phyloP scores from a whole-genome alignment of 1,284 basidiomycete genomes.

The Calocybe gambosa region DNA sequence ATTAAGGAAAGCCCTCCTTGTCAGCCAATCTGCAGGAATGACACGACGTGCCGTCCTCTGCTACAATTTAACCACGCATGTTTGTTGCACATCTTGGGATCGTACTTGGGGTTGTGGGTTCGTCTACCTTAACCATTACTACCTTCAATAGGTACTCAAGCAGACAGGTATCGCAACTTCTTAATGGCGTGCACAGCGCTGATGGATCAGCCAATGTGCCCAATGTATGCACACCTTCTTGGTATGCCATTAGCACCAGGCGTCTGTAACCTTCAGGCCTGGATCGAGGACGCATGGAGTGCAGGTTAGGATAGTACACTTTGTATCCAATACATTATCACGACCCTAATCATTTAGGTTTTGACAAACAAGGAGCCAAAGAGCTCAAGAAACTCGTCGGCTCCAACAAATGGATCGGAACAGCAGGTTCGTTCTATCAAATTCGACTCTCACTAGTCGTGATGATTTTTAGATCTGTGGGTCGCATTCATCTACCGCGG shows the following conservation, averaged over 20 bases:
- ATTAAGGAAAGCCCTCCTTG: slow-evolving; percentile 50
- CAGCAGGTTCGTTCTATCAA: slow-evolving; percentile 46
- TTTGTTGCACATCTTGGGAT: slow-evolving; percentile 54
- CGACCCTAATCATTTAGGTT: slow-evolving; percentile 46
- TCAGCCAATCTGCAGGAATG: slow-evolving; percentile 42
- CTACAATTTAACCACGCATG: slow-evolving; percentile 54
- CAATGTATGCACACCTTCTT: slow-evolving; percentile 55
- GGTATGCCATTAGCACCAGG: slow-evolving; percentile 54
- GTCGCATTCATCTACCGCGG: slow-evolving; percentile 67
- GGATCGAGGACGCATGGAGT: slow-evolving; percentile 79
- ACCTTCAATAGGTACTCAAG: neutral
- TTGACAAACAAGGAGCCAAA: slow-evolving; percentile 60
- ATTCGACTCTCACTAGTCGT: slow-evolving; percentile 10
- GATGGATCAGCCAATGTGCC: slow-evolving; percentile 56
- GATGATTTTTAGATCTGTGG: slow-evolving; percentile 44
- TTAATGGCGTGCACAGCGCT: slow-evolving; percentile 75
- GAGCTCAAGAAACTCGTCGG: slow-evolving; percentile 59
- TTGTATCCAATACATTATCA: neutral
- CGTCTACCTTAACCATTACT: neutral
- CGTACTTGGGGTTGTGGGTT: slow-evolving; percentile 71
- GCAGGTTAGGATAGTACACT: slow-evolving; percentile 35
- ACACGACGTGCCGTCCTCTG: slow-evolving; percentile 64
- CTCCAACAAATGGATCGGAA: slow-evolving; percentile 75
- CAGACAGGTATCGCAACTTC: slow-evolving; percentile 76
- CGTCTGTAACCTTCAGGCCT: slow-evolving; percentile 65